A percentile compares a stretch with the other conserved stretches of the same genome.
Conservation (phyloP, 495 filamentous ascomycete genomes). For the Hapsidospora chrysogenum region DNA sequence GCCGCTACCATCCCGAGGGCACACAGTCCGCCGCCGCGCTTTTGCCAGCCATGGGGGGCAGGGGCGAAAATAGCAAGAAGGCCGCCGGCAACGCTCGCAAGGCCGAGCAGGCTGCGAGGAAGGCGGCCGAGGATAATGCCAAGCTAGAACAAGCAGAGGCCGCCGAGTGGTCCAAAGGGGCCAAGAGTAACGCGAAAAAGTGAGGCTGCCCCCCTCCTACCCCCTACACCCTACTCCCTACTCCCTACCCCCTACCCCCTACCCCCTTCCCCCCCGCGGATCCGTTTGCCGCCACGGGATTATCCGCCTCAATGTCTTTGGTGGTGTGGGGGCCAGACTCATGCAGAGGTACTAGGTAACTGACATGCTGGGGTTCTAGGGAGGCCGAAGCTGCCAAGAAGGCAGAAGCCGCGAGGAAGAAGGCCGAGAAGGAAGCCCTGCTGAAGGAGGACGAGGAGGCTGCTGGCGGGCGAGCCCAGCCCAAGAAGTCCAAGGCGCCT, state of each 20-base stretch:
- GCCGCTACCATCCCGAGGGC: too few species aligned
- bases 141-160: constrained; percentile 54
- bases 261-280: background rate
- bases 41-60: constrained; percentile 36
- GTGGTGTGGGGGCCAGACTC: too few species aligned
- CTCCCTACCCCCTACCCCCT: background rate
- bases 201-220: constrained; percentile 18
- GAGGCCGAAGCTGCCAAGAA: constrained; percentile 77
- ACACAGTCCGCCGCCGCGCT: too few species aligned
- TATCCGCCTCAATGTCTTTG: too few species aligned
- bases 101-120: constrained; percentile 67
- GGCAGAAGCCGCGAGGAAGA: constrained; percentile 69
- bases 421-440: constrained; percentile 70
- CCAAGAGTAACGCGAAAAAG: constrained; percentile 77
- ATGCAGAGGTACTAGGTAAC: background rate
- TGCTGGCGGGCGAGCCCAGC: constrained; percentile 39
- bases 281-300: background rate
- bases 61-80: constrained; percentile 77
- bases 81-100: constrained; percentile 81
- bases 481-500: constrained; percentile 39
- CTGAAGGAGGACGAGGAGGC: constrained; percentile 74
- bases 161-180: constrained; percentile 66
- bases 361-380: constrained; percentile 21
- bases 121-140: constrained; percentile 52
- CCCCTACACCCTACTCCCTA: constrained; percentile 2